Base-by-base conservation (phyloP, 805 yeast genomes). In the Wickerhamomyces alni region DNA sequence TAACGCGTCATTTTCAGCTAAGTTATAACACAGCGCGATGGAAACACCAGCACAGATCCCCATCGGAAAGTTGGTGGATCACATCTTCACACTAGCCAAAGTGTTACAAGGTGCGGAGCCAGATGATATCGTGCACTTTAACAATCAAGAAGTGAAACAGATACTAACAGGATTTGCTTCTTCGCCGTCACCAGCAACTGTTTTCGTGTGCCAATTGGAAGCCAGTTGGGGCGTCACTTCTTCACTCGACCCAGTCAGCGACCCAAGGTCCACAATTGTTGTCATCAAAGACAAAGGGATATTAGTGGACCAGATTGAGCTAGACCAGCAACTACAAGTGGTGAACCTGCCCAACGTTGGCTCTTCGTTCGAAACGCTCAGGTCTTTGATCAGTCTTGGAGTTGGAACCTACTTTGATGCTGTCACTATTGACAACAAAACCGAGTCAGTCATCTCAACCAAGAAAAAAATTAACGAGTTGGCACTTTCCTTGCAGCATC, bases 331-430 rank as follows among this genome's bases (percentile, higher is more conserved):
- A 38, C 30, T 68, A 2, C 65, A 61, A 21, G 54, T 58, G 0
- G 39, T 66, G n/a, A 58, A 59, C 36, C 41, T 68, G 7, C 69
- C 72, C 1, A 55, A 46, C 9, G 19, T 39, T 2, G 49, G 50
- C n/a, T 47, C 57, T 2, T 48, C 55, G 3, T 71, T 72, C 41
- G 82, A 80, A 35, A 66, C 69, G 21, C 52, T 88, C n/a, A 68
- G 78, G 47, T 64, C 77, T 0, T 59, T 89, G 21, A 58, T 87
- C 17, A 72, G 71, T 38, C 61, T 74, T 29, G 94, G 88, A 2
- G 65, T 87, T 17, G 68, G 77, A 0, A 86, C 93, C 0, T 77
- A 80, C 46, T 82, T 88, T 52, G 86, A 84, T 33, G 66, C 73
- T 8, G 55, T 74, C 36, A 48, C 63, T 17, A 40, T 50, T 24